Conservation (phyloP, 192 early-diverging fungal species). For the Anaeromyces robustus region DNA sequence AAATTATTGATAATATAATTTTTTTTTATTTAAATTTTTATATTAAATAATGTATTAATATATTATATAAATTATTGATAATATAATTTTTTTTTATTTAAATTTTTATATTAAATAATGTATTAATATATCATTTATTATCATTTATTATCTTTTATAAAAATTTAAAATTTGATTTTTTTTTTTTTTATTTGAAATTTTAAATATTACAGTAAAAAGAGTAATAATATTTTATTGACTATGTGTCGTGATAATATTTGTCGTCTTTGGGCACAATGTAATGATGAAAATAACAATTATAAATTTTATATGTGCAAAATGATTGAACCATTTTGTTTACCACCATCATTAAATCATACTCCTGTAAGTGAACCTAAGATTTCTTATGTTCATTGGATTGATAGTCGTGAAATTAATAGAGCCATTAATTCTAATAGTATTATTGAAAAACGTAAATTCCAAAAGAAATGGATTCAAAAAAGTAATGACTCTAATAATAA, state of each 20-base stretch:
- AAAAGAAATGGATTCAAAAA: neutral
- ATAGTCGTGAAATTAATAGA: constrained; percentile 27
- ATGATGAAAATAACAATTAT: constrained; percentile 20
- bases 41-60: too few species aligned
- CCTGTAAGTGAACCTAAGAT: constrained; percentile 11
- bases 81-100: too few species aligned
- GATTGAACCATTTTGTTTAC: constrained; percentile 47
- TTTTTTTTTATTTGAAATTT: too few species aligned
- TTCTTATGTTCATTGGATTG: constrained; percentile 41
- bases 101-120: too few species aligned
- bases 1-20: too few species aligned
- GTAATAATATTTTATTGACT: constrained; percentile 33
- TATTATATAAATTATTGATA: too few species aligned
- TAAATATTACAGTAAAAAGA: neutral
- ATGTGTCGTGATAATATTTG: constrained; percentile 48
- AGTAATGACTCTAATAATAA: constrained; percentile 11
- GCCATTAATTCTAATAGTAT: constrained; percentile 11
- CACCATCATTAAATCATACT: constrained; percentile 15
- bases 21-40: too few species aligned
- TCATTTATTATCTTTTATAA: too few species aligned
- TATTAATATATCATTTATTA: too few species aligned
- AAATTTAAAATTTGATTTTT: too few species aligned
- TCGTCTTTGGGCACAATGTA: constrained; percentile 50
- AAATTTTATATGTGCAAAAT: constrained; percentile 48
- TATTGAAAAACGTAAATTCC: constrained; percentile 3